Evolutionary conservation across 2,329 filamentous ascomycete genomes (phyloP).

Genomic region (Neofusicoccum cordaticola): DNA sequence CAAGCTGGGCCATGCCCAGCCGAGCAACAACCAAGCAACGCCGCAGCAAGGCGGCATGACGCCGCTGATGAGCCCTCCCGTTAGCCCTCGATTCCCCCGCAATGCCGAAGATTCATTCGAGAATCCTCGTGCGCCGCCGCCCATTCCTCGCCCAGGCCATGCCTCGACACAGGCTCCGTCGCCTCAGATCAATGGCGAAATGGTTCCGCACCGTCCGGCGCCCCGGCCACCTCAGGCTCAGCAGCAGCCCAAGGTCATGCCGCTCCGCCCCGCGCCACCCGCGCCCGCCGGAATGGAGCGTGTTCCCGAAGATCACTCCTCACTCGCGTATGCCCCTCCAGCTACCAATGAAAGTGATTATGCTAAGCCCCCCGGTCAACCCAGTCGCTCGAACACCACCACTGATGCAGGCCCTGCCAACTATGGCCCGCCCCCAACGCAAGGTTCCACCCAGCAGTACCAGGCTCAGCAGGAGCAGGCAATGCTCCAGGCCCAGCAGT

Average conservation of each 20-base stretch:
- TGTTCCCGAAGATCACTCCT: constrained; percentile 36
- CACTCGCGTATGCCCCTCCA: constrained; percentile 43
- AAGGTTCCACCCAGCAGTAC: constrained; percentile 43
- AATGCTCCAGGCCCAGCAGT: constrained; percentile 74
- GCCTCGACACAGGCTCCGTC: constrained; percentile 46
- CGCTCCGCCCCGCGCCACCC: constrained; percentile 56
- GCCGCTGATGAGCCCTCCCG: constrained; percentile 69
- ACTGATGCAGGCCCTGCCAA: constrained; percentile 35
- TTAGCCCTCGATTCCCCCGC: constrained; percentile 82
- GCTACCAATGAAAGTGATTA: constrained; percentile 16
- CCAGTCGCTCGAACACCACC: constrained; percentile 43
- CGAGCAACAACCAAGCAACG: constrained; percentile 35
- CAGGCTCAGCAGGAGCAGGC: constrained; percentile 82
- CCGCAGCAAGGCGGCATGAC: constrained; percentile 32
- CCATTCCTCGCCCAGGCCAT: constrained; percentile 61
- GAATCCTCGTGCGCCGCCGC: constrained; percentile 89
- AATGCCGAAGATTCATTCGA: constrained; percentile 89
- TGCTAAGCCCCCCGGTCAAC: constrained; percentile 34
- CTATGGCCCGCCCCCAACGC: constrained; percentile 2
- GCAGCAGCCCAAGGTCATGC: constrained; percentile 45
- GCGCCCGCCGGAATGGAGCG: constrained; percentile 45
- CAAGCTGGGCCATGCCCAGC: constrained; percentile 87
- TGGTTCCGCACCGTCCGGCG: constrained; percentile 79
- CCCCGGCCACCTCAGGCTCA: constrained; percentile 72
- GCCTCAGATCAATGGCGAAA: constrained; percentile 41